These are phyloP conservation scores for Pecoramyces ruminantium DNA, from an alignment of 192 early-diverging fungal species.

Conservation along the genomic window DNA sequence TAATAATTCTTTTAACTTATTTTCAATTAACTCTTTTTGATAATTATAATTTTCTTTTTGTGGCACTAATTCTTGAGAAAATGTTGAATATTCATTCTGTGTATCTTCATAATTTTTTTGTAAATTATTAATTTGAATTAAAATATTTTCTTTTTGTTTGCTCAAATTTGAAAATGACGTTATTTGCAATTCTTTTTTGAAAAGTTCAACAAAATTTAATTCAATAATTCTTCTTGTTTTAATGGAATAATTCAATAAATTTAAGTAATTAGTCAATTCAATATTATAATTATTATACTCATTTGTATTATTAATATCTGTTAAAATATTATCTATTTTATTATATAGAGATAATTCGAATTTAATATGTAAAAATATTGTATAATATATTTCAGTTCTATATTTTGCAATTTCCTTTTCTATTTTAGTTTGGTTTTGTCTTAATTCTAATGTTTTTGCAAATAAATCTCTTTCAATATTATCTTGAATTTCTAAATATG, in stretches of 20 bases:
- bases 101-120: background rate
- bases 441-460: background rate
- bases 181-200: background rate
- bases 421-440: background rate
- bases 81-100: background rate
- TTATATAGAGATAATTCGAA: background rate
- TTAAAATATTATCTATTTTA: background rate
- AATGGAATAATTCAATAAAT: background rate
- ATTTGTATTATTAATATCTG: background rate
- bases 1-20: background rate
- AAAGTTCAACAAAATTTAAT: background rate
- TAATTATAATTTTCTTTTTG: background rate
- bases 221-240: background rate
- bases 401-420: background rate
- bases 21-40: background rate
- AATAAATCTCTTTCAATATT: background rate
- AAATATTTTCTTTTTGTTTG: background rate
- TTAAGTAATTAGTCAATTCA: background rate
- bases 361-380: background rate
- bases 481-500: background rate
- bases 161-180: background rate
- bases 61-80: background rate
- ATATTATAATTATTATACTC: background rate
- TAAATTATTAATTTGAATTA: background rate
- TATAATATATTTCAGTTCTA: background rate